phyloP scores from a whole-genome alignment of 2,329 filamentous ascomycete species.

The Hortaea werneckii region DNA sequence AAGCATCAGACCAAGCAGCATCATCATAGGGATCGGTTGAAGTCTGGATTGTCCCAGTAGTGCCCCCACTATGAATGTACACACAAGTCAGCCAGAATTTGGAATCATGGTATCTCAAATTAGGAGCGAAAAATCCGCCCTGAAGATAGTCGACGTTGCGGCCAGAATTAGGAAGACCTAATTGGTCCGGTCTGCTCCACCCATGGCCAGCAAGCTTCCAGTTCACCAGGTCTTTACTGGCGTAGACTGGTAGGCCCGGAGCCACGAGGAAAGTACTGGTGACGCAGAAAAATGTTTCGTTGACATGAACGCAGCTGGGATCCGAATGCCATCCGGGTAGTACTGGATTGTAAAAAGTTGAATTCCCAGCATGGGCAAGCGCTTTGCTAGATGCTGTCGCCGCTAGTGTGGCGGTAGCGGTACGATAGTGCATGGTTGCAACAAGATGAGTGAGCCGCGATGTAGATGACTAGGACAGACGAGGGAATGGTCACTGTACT shows the following conservation, averaged over 20 bases:
- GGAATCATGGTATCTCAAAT: slow-evolving; percentile 28
- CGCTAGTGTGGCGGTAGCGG: too few relatives aligned
- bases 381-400: too few relatives aligned
- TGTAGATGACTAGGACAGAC: too few relatives aligned
- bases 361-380: slow-evolving; percentile 9
- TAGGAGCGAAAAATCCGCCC: slow-evolving; percentile 38
- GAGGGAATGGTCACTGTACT: too few relatives aligned
- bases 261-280: slow-evolving; percentile 37
- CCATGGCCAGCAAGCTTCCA: slow-evolving; percentile 31
- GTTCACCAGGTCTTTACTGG: slow-evolving; percentile 33
- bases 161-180: slow-evolving; percentile 19
- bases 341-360: slow-evolving; percentile 27
- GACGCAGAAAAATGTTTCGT: slow-evolving; percentile 34
- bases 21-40: slow-evolving; percentile 15
- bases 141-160: slow-evolving; percentile 24
- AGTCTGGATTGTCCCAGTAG: not conserved
- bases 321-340: slow-evolving; percentile 39
- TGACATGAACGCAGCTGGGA: slow-evolving; percentile 34
- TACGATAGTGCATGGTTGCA: too few relatives aligned
- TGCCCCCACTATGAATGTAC: not conserved
- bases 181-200: slow-evolving; percentile 27
- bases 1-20: slow-evolving; percentile 38
- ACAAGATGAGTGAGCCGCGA: too few relatives aligned
- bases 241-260: slow-evolving; percentile 37
- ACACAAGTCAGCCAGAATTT: not conserved